Percentiles rank a stretch among this genome's conserved stretches.
These are phyloP conservation scores for Paecilomyces variotii DNA, from an alignment of 2,329 filamentous ascomycete species.

Conservation along the genomic window DNA sequence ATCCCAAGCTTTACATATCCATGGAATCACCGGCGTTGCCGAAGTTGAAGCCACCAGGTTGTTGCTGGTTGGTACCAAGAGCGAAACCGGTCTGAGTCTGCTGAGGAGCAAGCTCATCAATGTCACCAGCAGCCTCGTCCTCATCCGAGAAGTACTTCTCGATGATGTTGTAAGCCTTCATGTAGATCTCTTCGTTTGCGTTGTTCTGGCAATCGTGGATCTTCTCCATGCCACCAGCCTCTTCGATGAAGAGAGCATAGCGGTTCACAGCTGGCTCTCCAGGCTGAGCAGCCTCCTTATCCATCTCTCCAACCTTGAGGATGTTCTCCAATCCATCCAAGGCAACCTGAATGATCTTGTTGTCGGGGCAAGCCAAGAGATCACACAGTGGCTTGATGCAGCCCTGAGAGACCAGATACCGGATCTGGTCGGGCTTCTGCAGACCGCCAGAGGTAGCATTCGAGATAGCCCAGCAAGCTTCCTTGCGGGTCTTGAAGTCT, in stretches of 20 bases:
- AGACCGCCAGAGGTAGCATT: conserved; percentile 96
- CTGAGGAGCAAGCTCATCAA: conserved; percentile 69
- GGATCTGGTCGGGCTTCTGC: conserved; percentile 97
- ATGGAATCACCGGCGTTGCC: conserved; percentile 64
- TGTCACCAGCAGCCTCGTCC: conserved; percentile 70
- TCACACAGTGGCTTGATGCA: conserved; percentile 98
- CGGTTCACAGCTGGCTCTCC: conserved; percentile 63
- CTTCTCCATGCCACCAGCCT: conserved; percentile 99
- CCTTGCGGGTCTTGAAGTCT: conserved; percentile 98
- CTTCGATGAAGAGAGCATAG: conserved; percentile 96
- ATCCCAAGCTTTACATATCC: conserved; percentile 54
- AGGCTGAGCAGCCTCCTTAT: conserved; percentile 70
- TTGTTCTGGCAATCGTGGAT: conserved; percentile 99
- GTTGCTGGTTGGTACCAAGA: conserved; percentile 56
- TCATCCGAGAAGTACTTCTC: conserved; percentile 99
- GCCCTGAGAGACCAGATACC: conserved; percentile 84
- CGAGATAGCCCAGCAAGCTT: conserved; percentile 99
- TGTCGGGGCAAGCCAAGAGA: conserved; percentile 89
- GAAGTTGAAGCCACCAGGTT: conserved; percentile 83
- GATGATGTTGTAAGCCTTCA: conserved; percentile 99
- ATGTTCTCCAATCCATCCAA: conserved; percentile 98
- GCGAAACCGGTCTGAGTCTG: conserved; percentile 68
- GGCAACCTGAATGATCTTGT: conserved; percentile 99
- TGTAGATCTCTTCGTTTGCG: conserved; percentile 99
- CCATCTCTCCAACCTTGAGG: conserved; percentile 96